Percentiles rank a stretch among this genome's conserved stretches.
phyloP scores from a whole-genome alignment of 1,284 basidiomycete genomes.

The Boletus austroedulis region DNA sequence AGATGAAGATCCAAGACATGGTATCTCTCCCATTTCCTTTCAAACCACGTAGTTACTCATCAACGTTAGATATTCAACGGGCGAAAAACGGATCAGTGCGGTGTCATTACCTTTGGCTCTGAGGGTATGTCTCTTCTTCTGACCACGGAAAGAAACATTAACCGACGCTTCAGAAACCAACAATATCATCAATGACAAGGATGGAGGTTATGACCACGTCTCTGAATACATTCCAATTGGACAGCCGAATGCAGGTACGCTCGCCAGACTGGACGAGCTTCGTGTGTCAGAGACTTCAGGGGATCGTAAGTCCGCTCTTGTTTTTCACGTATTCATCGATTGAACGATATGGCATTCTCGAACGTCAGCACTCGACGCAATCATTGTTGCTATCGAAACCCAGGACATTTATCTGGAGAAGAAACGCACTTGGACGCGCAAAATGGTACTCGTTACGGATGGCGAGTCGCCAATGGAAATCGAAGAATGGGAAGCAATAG shows the following conservation, averaged over 20 bases:
- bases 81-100: slow-evolving; percentile 89
- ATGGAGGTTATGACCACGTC: slow-evolving; percentile 75
- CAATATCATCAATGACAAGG: slow-evolving; percentile 64
- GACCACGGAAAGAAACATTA: not conserved
- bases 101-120: slow-evolving; percentile 80
- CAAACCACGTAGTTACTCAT: not conserved
- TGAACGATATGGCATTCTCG: not conserved
- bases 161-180: slow-evolving; percentile 53
- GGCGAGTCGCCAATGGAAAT: slow-evolving; percentile 69
- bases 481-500: slow-evolving; percentile 72
- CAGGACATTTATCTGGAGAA: slow-evolving; percentile 58
- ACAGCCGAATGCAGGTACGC: slow-evolving; percentile 72
- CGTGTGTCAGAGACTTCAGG: slow-evolving; percentile 59
- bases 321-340: not conserved
- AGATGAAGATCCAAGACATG: slow-evolving; percentile 87
- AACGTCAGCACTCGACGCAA: slow-evolving; percentile 73
- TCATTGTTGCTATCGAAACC: slow-evolving; percentile 84
- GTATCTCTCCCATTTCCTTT: slow-evolving; percentile 39
- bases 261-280: slow-evolving; percentile 70
- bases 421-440: slow-evolving; percentile 79
- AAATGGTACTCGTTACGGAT: slow-evolving; percentile 78
- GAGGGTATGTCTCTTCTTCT: slow-evolving; percentile 49
- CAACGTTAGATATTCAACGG: slow-evolving; percentile 76
- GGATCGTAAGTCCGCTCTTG: slow-evolving; percentile 54
- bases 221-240: slow-evolving; percentile 75